Percentiles rank a stretch among this genome's conserved stretches.
Conservation (phyloP, 1,284 basidiomycete species). For the Rhodotorula sp. region DNA sequence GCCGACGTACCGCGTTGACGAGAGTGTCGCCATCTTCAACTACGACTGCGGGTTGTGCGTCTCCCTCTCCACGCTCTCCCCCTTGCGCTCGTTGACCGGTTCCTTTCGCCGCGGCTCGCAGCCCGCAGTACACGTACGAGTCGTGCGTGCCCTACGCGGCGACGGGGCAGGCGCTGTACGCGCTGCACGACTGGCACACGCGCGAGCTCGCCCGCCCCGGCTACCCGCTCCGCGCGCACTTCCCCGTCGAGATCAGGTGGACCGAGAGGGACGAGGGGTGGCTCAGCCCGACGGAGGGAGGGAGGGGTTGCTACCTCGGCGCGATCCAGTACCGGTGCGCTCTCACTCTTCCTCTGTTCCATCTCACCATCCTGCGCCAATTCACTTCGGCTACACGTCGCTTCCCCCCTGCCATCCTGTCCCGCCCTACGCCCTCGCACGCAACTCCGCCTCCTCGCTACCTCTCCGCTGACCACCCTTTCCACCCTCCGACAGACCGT, state of each 20-base stretch:
- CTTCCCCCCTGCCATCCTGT: no score
- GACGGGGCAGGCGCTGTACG: constrained; percentile 65
- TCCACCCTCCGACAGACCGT: constrained; percentile 65
- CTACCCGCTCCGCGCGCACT: constrained; percentile 70
- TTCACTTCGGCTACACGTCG: no score
- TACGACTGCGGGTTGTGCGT: constrained; percentile 47
- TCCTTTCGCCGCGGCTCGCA: not conserved
- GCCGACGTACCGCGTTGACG: constrained; percentile 35
- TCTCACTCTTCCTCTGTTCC: not conserved
- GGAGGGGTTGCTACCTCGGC: constrained; percentile 90
- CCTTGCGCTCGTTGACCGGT: not conserved
- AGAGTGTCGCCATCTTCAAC: constrained; percentile 44
- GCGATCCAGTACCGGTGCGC: constrained; percentile 89
- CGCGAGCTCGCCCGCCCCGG: constrained; percentile 69
- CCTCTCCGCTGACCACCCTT: not conserved
- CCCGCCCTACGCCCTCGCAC: no score
- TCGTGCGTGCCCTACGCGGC: constrained; percentile 52
- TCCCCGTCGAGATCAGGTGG: constrained; percentile 91
- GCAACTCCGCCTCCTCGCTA: not conserved
- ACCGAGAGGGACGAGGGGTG: constrained; percentile 87
- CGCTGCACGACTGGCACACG: constrained; percentile 73
- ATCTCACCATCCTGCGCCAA: no score
- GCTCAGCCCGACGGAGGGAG: constrained; percentile 82
- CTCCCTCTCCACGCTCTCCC: not conserved
- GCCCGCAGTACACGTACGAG: constrained; percentile 51